phyloP scores from a whole-genome alignment of 2,329 filamentous ascomycete species.

The Trichophyton schoenleinii region DNA sequence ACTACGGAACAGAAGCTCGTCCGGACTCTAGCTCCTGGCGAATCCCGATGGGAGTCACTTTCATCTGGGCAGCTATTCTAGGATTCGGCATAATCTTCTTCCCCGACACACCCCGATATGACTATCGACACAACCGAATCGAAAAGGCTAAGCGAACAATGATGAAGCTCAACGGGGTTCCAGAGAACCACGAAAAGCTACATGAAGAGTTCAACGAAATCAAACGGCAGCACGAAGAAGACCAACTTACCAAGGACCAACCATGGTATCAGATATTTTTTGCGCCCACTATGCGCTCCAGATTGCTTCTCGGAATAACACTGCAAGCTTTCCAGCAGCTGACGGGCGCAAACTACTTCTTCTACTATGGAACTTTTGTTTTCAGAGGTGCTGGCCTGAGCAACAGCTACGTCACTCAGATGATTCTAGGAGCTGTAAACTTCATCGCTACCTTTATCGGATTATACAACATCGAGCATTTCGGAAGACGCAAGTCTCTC shows the following conservation, averaged over 20 bases:
- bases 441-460: conserved; percentile 55
- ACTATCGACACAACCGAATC: conserved; percentile 42
- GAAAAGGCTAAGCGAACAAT: conserved; percentile 43
- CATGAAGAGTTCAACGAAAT: conserved; percentile 46
- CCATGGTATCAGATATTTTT: conserved; percentile 36
- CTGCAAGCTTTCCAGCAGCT: conserved; percentile 39
- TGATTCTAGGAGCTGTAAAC: conserved; percentile 58
- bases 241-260: conserved; percentile 31
- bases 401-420: conserved; percentile 54
- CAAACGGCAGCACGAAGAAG: conserved; percentile 46
- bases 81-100: conserved; percentile 44
- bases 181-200: conserved; percentile 43
- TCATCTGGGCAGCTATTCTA: conserved; percentile 45
- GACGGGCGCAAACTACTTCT: conserved; percentile 40
- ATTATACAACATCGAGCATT: conserved; percentile 57
- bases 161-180: conserved; percentile 43
- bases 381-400: conserved; percentile 54
- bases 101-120: conserved; percentile 47
- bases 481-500: conserved; percentile 55
- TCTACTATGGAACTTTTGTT: conserved; percentile 46
- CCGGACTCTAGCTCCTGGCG: conserved; percentile 36
- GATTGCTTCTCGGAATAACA: conserved; percentile 33
- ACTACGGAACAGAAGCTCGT: conserved; percentile 34
- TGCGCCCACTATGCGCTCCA: conserved; percentile 37
- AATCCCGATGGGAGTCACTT: conserved; percentile 45